Base-by-base conservation (phyloP, 2,329 filamentous ascomycete genomes). In the Fusarium sarcochroum region DNA sequence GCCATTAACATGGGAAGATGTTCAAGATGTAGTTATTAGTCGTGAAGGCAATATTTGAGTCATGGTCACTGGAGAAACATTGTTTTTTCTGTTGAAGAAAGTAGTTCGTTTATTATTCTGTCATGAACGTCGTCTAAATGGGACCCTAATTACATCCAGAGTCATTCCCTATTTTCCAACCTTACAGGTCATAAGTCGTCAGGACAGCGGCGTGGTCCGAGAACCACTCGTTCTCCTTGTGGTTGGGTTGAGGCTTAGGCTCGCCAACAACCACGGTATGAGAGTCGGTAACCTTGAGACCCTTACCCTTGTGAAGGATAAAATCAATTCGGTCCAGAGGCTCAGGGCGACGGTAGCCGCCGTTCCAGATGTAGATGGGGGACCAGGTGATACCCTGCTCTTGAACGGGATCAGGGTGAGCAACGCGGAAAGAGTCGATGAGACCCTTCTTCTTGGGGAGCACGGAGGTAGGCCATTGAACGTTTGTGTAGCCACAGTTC, bases 241-340 rank as follows among this genome's bases (percentile, higher is more conserved):
- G 74, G 52, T 79, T 63, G 1, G 80, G 80, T 46, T 73, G 55
- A 4, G 78, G 65, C 49, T 68, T 74, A 0, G 80, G 80, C 2
- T 74, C 67, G 4, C 81, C 81, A 1, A 78, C 75, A 1, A 82
- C 69, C 1, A 78, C 21, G 0, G 68, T 68, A 8, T 74, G 62
- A 1, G 80, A 80, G n/a, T 69, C 70, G 0, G 76, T 32, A 1
- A 78, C 75, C 32, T 71, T 72, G 5, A 82, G 60, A 1, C 55
- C 49, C 45, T 69, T 70, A 1, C 80, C 80, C 58, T 78, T 79
- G 70, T 81, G 75, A 35, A 81, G 81, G 21, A 83, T 75, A 54
- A 82, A 82, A 66, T 83, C 81, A 35, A 83, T 82, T 15, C 81
- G 66, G 55, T 83, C 81, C 46, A 77, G 69, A 0, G 81, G 81